Percentiles rank a stretch among this genome's conserved stretches.
Evolutionary conservation across 768 basidiomycete species (phyloP).

Genomic region (Terana coerulea): DNA sequence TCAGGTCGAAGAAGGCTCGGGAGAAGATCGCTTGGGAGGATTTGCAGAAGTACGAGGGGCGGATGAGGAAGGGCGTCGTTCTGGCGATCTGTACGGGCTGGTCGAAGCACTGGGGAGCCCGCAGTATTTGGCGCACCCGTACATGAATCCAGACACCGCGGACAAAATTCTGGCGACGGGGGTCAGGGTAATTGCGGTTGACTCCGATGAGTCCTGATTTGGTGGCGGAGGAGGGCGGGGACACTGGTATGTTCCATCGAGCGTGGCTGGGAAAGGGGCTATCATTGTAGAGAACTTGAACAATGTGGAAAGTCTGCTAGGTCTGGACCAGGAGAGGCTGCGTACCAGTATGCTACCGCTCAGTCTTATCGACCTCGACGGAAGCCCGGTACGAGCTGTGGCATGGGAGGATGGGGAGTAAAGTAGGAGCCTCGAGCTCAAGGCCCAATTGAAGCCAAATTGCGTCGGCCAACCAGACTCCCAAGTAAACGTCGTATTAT

Average conservation of each 20-base stretch:
- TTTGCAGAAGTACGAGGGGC: constrained; percentile 36
- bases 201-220: constrained; percentile 69
- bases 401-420: constrained; percentile 40
- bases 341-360: constrained; percentile 56
- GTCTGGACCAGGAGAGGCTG: constrained; percentile 9
- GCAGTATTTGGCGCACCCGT: constrained; percentile 62
- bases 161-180: constrained; percentile 45
- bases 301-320: constrained; percentile 42
- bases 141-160: constrained; percentile 52
- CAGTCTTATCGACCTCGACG: constrained; percentile 55
- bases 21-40: constrained; percentile 54
- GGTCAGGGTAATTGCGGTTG: constrained; percentile 56
- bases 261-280: constrained; percentile 56
- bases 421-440: no score
- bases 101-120: constrained; percentile 50
- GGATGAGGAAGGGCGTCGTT: constrained; percentile 38
- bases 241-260: constrained; percentile 44
- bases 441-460: not conserved
- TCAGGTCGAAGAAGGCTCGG: constrained; percentile 40
- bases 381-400: constrained; percentile 68
- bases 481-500: no score
- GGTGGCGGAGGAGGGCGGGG: constrained; percentile 28
- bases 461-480: no score
- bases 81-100: constrained; percentile 68
- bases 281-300: constrained; percentile 71